Base-by-base conservation (phyloP, 345 rosid species). In the Arabidopsis arenosa region DNA sequence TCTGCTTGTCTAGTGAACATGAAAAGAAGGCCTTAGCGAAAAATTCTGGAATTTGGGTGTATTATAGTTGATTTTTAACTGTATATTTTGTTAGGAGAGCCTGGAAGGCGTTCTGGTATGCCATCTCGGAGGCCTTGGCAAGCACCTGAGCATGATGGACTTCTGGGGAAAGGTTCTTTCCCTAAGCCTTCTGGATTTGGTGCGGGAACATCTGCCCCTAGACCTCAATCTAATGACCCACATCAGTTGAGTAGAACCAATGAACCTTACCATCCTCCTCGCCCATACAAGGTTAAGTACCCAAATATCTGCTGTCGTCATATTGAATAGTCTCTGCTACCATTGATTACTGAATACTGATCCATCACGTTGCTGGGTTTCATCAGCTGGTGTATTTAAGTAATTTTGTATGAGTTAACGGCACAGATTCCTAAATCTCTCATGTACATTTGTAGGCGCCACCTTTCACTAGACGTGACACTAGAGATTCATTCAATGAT, bases 251-350 rank as follows among this genome's bases (percentile, higher is more conserved):
- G 62, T 64, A 88, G 76, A 87, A 86, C 82, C 77, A 86, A 81
- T 72, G 98, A 90, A 79, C 99, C 94, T 6, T 95, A 89, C 80
- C 97, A 95, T 32, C 98, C 98, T 12, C 99, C 99, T 55, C 97
- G 96, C 41, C 93, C 98, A 39, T 90, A 90, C 75, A 92, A 93
- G 97, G 99, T 90, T 72, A 82, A 68, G 23, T 60, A 33, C 23
- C n/a, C 55, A 52, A 45, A 64, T 73, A 51, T 67, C 57, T 70
- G 55, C 63, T 69, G 58, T 67, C 12, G 28, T 73, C 71, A 60
- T 57, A 37, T 66, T 36, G 36, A 73, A 43, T 40, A 13, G 52
- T 15, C 48, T 30, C 30, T 28, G 56, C 45, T 54, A 44, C 55
- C 28, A 49, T 35, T 41, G 12, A 15, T 56, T 71, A 68, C 58